Conservation (phyloP, 371 early-diverging fungal species). For the Mortierella sp. region DNA sequence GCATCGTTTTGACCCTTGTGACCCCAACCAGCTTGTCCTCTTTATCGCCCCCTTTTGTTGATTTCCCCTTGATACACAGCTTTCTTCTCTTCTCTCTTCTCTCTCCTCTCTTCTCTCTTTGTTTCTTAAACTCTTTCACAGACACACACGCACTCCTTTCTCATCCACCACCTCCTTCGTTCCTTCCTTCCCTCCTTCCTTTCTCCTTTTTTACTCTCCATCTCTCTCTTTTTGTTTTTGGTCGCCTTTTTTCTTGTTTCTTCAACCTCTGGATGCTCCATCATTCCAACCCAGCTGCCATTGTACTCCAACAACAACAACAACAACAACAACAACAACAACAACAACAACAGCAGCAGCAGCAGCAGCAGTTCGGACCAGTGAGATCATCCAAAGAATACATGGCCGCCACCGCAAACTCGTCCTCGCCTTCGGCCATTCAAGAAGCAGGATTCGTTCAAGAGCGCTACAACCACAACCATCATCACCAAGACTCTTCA, state of each 20-base stretch:
- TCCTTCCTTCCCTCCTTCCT: background rate
- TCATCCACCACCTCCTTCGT: background rate
- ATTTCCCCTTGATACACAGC: background rate
- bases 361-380: background rate
- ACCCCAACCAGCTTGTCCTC: background rate
- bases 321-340: background rate
- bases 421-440: constrained; percentile 9
- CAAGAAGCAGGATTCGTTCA: constrained; percentile 27
- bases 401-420: constrained; percentile 2
- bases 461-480: constrained; percentile 14
- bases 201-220: background rate
- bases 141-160: background rate
- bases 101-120: background rate
- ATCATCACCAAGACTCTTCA: background rate
- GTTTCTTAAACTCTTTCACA: background rate
- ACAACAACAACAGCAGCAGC: background rate
- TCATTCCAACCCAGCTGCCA: constrained; percentile 27
- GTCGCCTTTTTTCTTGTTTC: background rate
- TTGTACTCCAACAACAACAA: constrained; percentile 24
- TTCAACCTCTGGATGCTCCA: constrained; percentile 30
- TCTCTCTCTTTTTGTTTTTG: background rate
- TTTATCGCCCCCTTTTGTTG: background rate
- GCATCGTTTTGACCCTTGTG: too few species aligned
- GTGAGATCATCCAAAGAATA: background rate
- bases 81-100: background rate